Conservation (phyloP, 176 grass and related monocot genomes). For the Juncus effusus region DNA sequence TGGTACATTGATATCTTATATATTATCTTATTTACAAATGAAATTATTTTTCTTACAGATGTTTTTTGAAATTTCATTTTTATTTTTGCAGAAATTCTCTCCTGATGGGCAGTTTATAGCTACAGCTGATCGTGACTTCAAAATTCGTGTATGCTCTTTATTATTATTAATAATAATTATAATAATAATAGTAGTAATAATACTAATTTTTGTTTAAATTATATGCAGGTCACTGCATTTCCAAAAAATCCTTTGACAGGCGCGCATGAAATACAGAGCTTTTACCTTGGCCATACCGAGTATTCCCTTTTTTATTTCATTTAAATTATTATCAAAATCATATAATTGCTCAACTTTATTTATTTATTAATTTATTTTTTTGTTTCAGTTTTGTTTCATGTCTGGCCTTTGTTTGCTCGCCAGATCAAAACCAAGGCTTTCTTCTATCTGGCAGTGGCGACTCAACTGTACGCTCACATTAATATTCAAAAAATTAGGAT, state of each 20-base stretch:
- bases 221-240: slow-evolving; percentile 69
- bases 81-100: slow-evolving; percentile 68
- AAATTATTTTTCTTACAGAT: background rate
- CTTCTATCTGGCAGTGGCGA: slow-evolving; percentile 91
- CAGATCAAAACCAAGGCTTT: slow-evolving; percentile 41
- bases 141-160: slow-evolving; percentile 75
- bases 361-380: background rate
- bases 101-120: slow-evolving; percentile 81
- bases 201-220: background rate
- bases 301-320: slow-evolving; percentile 40
- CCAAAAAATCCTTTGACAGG: slow-evolving; percentile 61
- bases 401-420: slow-evolving; percentile 53
- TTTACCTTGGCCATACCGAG: slow-evolving; percentile 99
- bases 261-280: slow-evolving; percentile 82
- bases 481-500: slow-evolving; percentile 13
- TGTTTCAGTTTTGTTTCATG: slow-evolving; percentile 74
- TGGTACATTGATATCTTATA: background rate
- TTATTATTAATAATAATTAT: background rate
- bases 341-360: background rate
- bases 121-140: slow-evolving; percentile 85
- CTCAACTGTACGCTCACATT: slow-evolving; percentile 65
- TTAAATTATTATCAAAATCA: slow-evolving; percentile 16
- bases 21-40: too few species aligned
- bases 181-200: background rate
- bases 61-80: slow-evolving; percentile 2